Evolutionary conservation across 192 early-diverging fungal genomes (phyloP).

Genomic region (Physocladia obscura): DNA sequence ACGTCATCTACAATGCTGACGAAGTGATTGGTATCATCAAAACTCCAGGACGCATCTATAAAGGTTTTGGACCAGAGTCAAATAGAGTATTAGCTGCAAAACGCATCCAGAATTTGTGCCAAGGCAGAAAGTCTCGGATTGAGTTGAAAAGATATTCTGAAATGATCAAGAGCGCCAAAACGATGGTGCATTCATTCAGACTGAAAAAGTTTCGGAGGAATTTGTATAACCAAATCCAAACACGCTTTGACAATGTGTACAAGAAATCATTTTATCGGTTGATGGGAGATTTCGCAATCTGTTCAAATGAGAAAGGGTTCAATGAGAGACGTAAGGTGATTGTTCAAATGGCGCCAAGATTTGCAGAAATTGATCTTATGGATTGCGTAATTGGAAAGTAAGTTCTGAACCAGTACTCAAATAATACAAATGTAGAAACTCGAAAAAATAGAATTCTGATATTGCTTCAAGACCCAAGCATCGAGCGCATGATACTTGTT

Average conservation of each 20-base stretch:
- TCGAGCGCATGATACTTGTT: constrained; percentile 15
- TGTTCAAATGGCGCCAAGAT: constrained; percentile 11
- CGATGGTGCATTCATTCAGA: constrained; percentile 9
- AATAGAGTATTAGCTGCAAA: constrained; percentile 2
- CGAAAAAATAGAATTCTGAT: too few species aligned
- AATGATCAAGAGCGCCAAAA: background rate
- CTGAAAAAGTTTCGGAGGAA: constrained; percentile 8
- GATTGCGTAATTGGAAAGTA: constrained; percentile 23
- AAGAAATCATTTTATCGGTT: constrained; percentile 24
- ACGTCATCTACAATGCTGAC: constrained; percentile 7
- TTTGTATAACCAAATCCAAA: constrained; percentile 1
- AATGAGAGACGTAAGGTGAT: constrained; percentile 4
- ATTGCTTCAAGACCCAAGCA: constrained; percentile 2
- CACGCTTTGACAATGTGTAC: constrained; percentile 20
- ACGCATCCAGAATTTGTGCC: constrained; percentile 15
- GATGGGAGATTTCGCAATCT: background rate
- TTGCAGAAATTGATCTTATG: constrained; percentile 5
- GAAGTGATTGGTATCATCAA: constrained; percentile 6
- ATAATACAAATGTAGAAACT: too few species aligned
- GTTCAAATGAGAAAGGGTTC: constrained; percentile 8
- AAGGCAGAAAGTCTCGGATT: background rate
- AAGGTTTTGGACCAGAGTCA: constrained; percentile 1
- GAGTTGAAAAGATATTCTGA: background rate
- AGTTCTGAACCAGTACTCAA: too few species aligned
- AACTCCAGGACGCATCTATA: constrained; percentile 21